phyloP scores from a whole-genome alignment of 352 stramenopile species.

The Sclerospora graminicola region DNA sequence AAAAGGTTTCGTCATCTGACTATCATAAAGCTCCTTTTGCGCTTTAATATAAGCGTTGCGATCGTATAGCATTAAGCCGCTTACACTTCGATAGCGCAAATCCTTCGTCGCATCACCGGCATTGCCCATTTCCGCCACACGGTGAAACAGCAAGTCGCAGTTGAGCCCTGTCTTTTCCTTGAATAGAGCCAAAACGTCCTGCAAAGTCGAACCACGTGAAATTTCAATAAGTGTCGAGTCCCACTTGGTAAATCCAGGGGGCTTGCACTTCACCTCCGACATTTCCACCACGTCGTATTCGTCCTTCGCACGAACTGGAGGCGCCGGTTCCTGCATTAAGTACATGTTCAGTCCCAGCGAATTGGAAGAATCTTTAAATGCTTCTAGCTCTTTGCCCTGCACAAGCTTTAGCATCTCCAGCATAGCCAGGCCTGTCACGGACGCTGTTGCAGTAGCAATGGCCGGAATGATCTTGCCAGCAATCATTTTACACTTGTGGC shows the following conservation, averaged over 20 bases:
- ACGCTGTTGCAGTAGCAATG: constrained; percentile 99
- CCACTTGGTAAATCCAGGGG: constrained; percentile 88
- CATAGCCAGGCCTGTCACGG: constrained; percentile 96
- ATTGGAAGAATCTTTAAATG: constrained; percentile 90
- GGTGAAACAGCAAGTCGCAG: constrained; percentile 75
- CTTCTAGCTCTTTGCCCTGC: constrained; percentile 80
- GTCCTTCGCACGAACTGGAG: constrained; percentile 80
- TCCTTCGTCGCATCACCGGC: constrained; percentile 49
- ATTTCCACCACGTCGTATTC: constrained; percentile 88
- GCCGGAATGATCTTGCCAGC: constrained; percentile 99
- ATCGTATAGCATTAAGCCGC: constrained; percentile 81
- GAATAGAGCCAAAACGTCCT: constrained; percentile 57
- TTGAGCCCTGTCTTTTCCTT: constrained; percentile 65
- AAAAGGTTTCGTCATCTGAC: constrained; percentile 45
- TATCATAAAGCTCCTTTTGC: constrained; percentile 59
- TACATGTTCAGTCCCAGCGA: constrained; percentile 90
- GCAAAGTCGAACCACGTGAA: constrained; percentile 49
- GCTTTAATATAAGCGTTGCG: constrained; percentile 67
- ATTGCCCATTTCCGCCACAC: constrained; percentile 60
- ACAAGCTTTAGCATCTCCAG: constrained; percentile 84
- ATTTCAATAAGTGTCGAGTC: constrained; percentile 79
- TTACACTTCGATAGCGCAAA: constrained; percentile 49
- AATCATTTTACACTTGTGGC: constrained; percentile 96
- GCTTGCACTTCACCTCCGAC: constrained; percentile 81
- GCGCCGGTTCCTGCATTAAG: constrained; percentile 83